Conservation (phyloP, 1,284 basidiomycete genomes). For the Uromyces viciae-fabae region DNA sequence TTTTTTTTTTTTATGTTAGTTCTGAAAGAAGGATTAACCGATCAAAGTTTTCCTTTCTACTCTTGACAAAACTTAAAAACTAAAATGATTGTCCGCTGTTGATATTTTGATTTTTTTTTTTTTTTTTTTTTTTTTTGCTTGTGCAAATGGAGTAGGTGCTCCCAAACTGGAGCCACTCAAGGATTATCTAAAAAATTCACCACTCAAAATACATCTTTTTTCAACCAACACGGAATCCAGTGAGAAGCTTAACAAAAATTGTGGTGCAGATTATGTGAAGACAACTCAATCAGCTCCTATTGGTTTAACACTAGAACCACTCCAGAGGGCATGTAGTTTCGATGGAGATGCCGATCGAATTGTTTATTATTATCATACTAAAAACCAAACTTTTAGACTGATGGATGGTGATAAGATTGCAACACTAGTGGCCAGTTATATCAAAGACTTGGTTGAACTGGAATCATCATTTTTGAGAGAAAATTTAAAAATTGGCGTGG, state of each 20-base stretch:
- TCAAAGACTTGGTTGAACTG: slow-evolving; percentile 83
- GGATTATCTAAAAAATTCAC: slow-evolving; percentile 23
- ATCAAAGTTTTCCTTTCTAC: background rate
- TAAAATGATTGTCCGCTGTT: too few species aligned
- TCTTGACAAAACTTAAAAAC: too few species aligned
- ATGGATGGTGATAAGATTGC: slow-evolving; percentile 99
- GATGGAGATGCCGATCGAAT: slow-evolving; percentile 97
- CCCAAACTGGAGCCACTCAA: slow-evolving; percentile 62
- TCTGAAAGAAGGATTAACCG: background rate
- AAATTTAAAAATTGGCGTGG: slow-evolving; percentile 65
- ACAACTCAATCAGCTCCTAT: slow-evolving; percentile 80
- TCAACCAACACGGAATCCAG: slow-evolving; percentile 57
- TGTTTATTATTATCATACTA: slow-evolving; percentile 86
- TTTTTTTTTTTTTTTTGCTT: slow-evolving; percentile 55
- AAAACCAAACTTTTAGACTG: slow-evolving; percentile 69
- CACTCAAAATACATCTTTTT: slow-evolving; percentile 62
- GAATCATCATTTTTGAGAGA: slow-evolving; percentile 64
- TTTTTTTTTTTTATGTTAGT: slow-evolving; percentile 26
- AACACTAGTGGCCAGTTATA: slow-evolving; percentile 84
- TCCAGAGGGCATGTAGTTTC: slow-evolving; percentile 81
- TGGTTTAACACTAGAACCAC: slow-evolving; percentile 67
- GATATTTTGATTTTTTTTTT: background rate
- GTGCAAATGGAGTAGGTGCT: slow-evolving; percentile 95
- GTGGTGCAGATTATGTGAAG: slow-evolving; percentile 94
- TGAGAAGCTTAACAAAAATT: slow-evolving; percentile 63